Base-by-base conservation (phyloP, 73 alveolate genomes). In the Blepharisma japonicum region DNA sequence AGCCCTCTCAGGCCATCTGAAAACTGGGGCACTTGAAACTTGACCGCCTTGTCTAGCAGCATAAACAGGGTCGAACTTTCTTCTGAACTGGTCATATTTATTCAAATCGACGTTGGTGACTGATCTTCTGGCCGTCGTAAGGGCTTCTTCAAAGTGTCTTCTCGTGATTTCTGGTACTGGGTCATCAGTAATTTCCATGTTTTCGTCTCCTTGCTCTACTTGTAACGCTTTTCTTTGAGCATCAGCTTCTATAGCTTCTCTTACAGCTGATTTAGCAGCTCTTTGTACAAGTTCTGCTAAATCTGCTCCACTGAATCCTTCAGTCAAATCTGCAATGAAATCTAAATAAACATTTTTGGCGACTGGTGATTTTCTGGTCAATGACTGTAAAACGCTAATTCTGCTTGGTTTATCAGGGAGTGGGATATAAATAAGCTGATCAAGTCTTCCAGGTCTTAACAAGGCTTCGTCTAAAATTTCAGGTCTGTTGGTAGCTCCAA, bases 401-500 rank as follows among this genome's bases (percentile, higher is more conserved):
- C 98, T 90, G 8, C 97, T 97, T 21, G 90, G 88, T 50, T 70
- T n/a, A 8, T 42, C 68, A 45, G 86, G 77, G 7, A 83, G 82
- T 14, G 96, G 98, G 32, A 94, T 50, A 83, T 92, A 94, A 45
- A 94, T 74, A 83, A 87, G 55, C 82, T 94, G 92, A 84, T 94
- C 99, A 61, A 94, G 90, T 54, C 99, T 83, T 47, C 99, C 99
- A 0, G 99, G 95, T 80, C 98, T 86, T 45, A 92, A 56, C 20
- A 94, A 76, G 6, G 98, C 97, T 0, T 83, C 61, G 72, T 94
- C 99, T 6, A 94, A 81, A 66, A 94, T 68, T 82, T 94, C 99
- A 25, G 97, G 97, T 74, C 99, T 84, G 80, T 94, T 94, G 2
- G 99, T 94, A 6, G 99, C 97, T 68, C 98, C 99, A 42, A 94